Percentiles rank a stretch among this genome's conserved stretches.
Evolutionary conservation across 768 basidiomycete genomes (phyloP).

Genomic region (Kwoniella sp.): DNA sequence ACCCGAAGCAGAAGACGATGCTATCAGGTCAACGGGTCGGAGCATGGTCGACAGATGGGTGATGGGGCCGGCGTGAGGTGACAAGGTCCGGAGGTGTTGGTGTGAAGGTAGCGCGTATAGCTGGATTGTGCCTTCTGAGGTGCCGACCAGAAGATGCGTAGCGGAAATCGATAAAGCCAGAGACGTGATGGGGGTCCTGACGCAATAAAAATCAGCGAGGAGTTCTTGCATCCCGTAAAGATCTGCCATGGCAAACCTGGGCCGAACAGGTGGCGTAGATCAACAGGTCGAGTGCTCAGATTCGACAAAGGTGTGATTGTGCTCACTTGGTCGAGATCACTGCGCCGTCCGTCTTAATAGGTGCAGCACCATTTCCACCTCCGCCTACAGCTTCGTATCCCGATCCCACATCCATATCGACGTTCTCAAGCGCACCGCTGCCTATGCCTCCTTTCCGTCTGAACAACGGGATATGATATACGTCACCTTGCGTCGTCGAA

Average conservation of each 20-base stretch:
- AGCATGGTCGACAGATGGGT: slow-evolving; percentile 76
- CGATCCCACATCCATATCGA: slow-evolving; percentile 3
- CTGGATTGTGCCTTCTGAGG: slow-evolving; percentile 70
- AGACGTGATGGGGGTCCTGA: slow-evolving; percentile 73
- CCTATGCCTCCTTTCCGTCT: slow-evolving; percentile 54
- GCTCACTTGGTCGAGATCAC: slow-evolving; percentile 68
- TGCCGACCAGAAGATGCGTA: slow-evolving; percentile 80
- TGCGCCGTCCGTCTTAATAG: slow-evolving; percentile 40
- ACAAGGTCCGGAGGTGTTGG: slow-evolving; percentile 79
- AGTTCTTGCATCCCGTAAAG: too few relatives aligned
- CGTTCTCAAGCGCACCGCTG: background rate
- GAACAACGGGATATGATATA: slow-evolving; percentile 80
- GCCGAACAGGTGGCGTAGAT: too few relatives aligned
- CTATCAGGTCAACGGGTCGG: slow-evolving; percentile 79
- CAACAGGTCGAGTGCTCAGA: background rate
- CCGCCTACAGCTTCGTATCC: slow-evolving; percentile 44
- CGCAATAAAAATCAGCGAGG: slow-evolving; percentile 28
- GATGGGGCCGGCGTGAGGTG: slow-evolving; percentile 62
- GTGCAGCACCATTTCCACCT: slow-evolving; percentile 38
- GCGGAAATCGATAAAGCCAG: slow-evolving; percentile 77
- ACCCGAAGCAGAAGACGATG: slow-evolving; percentile 13
- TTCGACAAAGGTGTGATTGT: too few relatives aligned
- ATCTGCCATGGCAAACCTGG: too few relatives aligned
- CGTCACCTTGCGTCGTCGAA: slow-evolving; percentile 71
- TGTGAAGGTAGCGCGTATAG: slow-evolving; percentile 88